These are phyloP conservation scores for Lachancea kluyveri DNA, from an alignment of 805 yeast genomes.

Conservation along the genomic window DNA sequence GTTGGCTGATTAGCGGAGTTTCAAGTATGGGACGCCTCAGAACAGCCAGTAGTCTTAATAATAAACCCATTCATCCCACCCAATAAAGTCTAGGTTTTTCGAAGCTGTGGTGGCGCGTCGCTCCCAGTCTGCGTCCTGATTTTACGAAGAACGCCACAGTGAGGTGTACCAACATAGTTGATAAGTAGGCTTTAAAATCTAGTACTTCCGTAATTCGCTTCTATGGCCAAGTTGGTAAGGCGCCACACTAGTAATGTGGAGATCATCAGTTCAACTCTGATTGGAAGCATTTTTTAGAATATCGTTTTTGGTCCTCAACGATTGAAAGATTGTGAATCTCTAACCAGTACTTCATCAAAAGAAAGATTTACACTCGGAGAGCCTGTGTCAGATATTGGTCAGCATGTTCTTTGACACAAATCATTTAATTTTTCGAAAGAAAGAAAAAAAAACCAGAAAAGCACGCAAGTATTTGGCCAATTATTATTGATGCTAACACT, in stretches of 20 bases:
- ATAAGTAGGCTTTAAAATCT: background rate
- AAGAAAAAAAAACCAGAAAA: no score
- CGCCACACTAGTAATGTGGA: constrained; percentile 84
- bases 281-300: constrained; percentile 46
- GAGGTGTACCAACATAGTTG: background rate
- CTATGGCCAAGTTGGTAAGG: constrained; percentile 70
- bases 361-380: constrained; percentile 11
- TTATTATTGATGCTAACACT: constrained; percentile 9
- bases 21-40: no score
- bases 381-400: constrained; percentile 17
- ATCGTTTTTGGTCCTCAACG: constrained; percentile 17
- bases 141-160: no score
- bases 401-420: constrained; percentile 5
- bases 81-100: no score
- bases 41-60: no score
- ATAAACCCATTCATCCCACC: no score
- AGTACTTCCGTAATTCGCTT: constrained; percentile 30
- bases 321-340: constrained; percentile 26
- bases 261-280: constrained; percentile 78
- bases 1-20: no score
- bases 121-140: no score
- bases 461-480: no score
- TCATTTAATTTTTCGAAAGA: no score
- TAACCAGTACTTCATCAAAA: constrained; percentile 23
- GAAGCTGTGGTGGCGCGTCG: no score